A percentile compares a stretch with the other conserved stretches of the same genome.
These are phyloP conservation scores for Colletotrichum lupini DNA, from an alignment of 2,329 filamentous ascomycete species.

Conservation along the genomic window DNA sequence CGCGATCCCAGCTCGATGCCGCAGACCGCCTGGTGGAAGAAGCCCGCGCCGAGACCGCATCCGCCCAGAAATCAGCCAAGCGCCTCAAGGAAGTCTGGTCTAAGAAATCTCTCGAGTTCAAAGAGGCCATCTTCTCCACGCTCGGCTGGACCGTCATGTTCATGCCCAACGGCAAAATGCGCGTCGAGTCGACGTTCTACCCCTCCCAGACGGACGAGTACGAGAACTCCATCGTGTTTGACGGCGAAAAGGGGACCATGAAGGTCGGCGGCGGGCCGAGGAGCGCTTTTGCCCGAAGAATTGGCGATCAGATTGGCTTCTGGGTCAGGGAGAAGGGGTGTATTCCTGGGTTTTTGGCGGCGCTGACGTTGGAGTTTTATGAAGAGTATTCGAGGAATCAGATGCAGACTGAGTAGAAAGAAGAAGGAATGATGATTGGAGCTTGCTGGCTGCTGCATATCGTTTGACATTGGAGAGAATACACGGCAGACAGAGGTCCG, in stretches of 20 bases:
- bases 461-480: background rate
- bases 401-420: constrained; percentile 14
- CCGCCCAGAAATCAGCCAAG: constrained; percentile 83
- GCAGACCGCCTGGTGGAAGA: constrained; percentile 81
- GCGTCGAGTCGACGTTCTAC: constrained; percentile 87
- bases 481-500: background rate
- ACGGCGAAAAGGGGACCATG: constrained; percentile 96
- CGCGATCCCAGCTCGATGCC: constrained; percentile 79
- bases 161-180: constrained; percentile 95
- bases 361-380: constrained; percentile 92
- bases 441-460: background rate
- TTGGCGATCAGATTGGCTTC: constrained; percentile 88
- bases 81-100: constrained; percentile 94
- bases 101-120: constrained; percentile 92
- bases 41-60: constrained; percentile 74
- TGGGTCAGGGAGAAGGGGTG: constrained; percentile 96
- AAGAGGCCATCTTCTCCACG: constrained; percentile 91
- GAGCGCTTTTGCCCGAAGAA: constrained; percentile 86
- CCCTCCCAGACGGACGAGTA: constrained; percentile 76
- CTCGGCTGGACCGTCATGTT: constrained; percentile 96
- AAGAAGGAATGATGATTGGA: background rate
- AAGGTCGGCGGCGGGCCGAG: constrained; percentile 93
- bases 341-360: constrained; percentile 92
- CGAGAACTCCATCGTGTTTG: constrained; percentile 83
- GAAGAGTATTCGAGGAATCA: constrained; percentile 68